Evolutionary conservation across 805 yeast species (phyloP), one percentile per base, ranked within the genome.

Genomic region (Saccharomycopsis guyanensis): DNA sequence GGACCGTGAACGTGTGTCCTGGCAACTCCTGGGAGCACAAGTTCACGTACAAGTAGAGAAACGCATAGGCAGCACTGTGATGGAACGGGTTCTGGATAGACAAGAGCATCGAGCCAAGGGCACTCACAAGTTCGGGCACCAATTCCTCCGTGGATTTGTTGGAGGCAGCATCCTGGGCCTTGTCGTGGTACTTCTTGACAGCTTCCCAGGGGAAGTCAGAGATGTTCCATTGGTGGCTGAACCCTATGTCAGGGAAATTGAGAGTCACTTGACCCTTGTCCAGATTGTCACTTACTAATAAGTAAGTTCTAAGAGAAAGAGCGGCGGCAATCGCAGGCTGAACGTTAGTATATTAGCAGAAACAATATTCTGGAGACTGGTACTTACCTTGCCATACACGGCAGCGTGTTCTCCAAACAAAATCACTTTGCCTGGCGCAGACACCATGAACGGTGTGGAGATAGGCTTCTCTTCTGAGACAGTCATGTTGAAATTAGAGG

Each of bases 361-460:
- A 2, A 12, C 16, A 10, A 23, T 1, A 25, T 19, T 16, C 6
- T 10, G 19, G 18, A 27, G 20, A 20, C 13, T 5, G 24, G 22
- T 8, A 62, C 71, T 36, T 57, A 71, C 75, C 59, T 79, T 85
- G 39, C 85, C 81, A 60, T 85, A 86, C 0, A 93, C 98, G 1
- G 94, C 97, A 5, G 97, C 85, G 59, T 93, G 98, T 60, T 93
- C 98, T 19, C 98, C 98, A 62, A 89, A 93, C 31, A 93, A 71
- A 56, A 93, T 93, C 38, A 88, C 95, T 59, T 93, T 93, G 3
- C 98, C 98, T 0, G 98, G 98, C 1, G 98, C 93, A 45, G 96
- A 85, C 1, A 87, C 86, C 42, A 78, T 64, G 61, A 89, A 86
- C 16, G 87, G 84, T 10, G 47, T 43, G 23, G 31, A 18, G 24